Base-by-base conservation (phyloP, 257 asterid species). In the Mitragyna speciosa region DNA sequence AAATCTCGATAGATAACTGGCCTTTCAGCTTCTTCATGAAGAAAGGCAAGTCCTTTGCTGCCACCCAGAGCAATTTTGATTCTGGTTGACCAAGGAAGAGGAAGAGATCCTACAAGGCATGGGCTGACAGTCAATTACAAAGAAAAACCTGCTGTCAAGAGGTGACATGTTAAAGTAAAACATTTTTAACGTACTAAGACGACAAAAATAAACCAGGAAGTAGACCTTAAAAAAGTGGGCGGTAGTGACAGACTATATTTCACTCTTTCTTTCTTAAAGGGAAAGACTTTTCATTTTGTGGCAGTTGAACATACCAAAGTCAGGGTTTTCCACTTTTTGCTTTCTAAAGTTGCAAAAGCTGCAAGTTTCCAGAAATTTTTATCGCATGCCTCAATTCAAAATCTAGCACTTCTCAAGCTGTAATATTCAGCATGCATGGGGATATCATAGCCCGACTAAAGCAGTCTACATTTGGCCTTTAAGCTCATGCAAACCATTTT, bases 51-150 rank as follows among this genome's bases (percentile, higher is more conserved):
- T 72, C 99, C 99, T 78, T 88, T 22, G 99, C 99, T 82, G 99
- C 99, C 31, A 79, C 97, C 98, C 63, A 95, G 83, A 83, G 97
- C 99, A 82, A 95, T 91, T 84, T 93, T 95, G 97, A 95, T 95
- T 89, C 99, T 87, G 83, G 92, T 88, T 52, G 97, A 89, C 99
- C 99, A 95, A 31, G 99, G 97, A 79, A 95, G 98, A 76, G 98
- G 98, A 82, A 95, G 81, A 47, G 97, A 93, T 85, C 99, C 99
- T 95, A 84, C 87, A 89, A 28, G 36, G 41, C 97, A 56, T 20
- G 64, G 3, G 28, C 64, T 89, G 83, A 16, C 91, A 84, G 86
- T 91, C 84, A 92, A 86, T 93, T 96, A 79, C 96, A 74, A 28
- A 48, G 43, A 81, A 82, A 83, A 89, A 91, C 81, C 89, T 91